Evolutionary conservation across 371 early-diverging fungal genomes (phyloP).

Genomic region (Mortierella sp.): DNA sequence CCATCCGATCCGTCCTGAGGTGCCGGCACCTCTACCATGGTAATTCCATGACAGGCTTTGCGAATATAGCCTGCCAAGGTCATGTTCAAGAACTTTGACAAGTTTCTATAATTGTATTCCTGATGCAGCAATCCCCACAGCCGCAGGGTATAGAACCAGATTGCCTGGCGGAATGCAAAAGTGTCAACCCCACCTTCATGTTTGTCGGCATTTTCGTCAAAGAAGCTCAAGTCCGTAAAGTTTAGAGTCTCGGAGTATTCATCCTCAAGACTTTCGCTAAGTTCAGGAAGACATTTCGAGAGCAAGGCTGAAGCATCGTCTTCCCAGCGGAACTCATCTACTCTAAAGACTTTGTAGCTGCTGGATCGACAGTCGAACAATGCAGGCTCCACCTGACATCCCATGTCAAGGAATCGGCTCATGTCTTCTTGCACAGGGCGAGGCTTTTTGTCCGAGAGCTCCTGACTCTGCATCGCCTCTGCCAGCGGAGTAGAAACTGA

Average conservation of each 20-base stretch:
- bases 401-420: constrained; percentile 63
- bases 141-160: constrained; percentile 73
- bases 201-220: constrained; percentile 32
- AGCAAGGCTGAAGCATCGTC: constrained; percentile 75
- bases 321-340: constrained; percentile 78
- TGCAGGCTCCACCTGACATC: constrained; percentile 48
- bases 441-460: constrained; percentile 17
- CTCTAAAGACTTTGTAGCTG: constrained; percentile 64
- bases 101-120: constrained; percentile 71
- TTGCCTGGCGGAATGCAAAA: constrained; percentile 71
- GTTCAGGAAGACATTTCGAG: constrained; percentile 69
- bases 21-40: constrained; percentile 24
- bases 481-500: constrained; percentile 34
- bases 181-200: constrained; percentile 70
- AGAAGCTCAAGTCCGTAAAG: constrained; percentile 67
- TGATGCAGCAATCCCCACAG: constrained; percentile 73
- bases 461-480: constrained; percentile 17
- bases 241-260: constrained; percentile 72
- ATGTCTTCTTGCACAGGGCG: constrained; percentile 67
- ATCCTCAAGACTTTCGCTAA: constrained; percentile 71
- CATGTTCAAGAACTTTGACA: constrained; percentile 63
- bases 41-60: constrained; percentile 48
- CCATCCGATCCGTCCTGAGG: constrained; percentile 17
- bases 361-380: constrained; percentile 59
- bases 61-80: constrained; percentile 65